A percentile compares a stretch with the other conserved stretches of the same genome.
Evolutionary conservation across 345 rosid genomes (phyloP).

Genomic region (Cardiospermum halicacabum): DNA sequence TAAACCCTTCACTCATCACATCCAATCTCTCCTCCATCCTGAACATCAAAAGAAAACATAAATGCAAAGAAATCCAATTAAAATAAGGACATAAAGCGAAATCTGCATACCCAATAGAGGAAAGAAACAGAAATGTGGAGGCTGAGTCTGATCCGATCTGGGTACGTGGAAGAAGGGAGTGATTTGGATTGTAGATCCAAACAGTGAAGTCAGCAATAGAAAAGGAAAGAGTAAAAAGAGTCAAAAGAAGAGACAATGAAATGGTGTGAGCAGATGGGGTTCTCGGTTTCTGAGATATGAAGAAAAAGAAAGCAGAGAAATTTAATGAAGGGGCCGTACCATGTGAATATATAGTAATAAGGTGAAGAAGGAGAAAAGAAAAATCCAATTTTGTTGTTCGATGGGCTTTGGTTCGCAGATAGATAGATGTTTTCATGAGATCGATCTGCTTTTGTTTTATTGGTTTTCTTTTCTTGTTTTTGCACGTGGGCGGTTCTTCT

Average conservation of each 20-base stretch:
- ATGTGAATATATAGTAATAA: neutral
- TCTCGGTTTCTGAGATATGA: neutral
- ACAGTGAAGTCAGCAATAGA: neutral
- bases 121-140: too few species aligned
- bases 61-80: slow-evolving; percentile 2
- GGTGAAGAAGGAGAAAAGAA: neutral
- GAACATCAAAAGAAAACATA: neutral
- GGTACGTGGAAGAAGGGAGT: neutral
- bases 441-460: too few species aligned
- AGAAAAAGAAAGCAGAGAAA: slow-evolving; percentile 4
- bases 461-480: too few species aligned
- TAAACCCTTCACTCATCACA: slow-evolving; percentile 14
- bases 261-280: neutral
- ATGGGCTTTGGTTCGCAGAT: too few species aligned
- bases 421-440: too few species aligned
- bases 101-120: slow-evolving; percentile 1
- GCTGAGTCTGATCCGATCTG: slow-evolving; percentile 19
- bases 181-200: slow-evolving; percentile 12
- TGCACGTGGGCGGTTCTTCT: too few species aligned
- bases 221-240: neutral
- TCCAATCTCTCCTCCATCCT: slow-evolving; percentile 15
- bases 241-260: neutral
- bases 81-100: neutral
- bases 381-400: neutral
- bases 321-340: neutral